Base-by-base conservation (phyloP, 169 alveolate genomes). In the Eimeria sp. region DNA sequence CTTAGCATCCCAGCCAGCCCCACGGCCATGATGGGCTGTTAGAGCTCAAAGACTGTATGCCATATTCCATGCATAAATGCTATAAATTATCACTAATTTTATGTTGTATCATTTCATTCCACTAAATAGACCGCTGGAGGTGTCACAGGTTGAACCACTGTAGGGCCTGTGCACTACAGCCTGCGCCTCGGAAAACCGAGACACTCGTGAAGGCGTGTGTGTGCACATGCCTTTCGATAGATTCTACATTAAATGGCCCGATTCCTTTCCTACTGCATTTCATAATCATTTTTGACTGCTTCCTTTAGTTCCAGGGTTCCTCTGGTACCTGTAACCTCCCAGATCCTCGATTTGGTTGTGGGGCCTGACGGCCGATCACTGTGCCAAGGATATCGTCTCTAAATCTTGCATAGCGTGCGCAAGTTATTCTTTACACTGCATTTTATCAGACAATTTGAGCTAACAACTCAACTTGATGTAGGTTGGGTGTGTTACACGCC, bases 341-440 rank as follows among this genome's bases (percentile, higher is more conserved):
- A n/a, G 54, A 18, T 73, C 83, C 57, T 73, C 54, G 30, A 20
- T 14, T 73, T 73, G 83, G 18, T 4, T 73, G 83, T 73, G 83
- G 83, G 83, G 83, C 83, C 83, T 34, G 83, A 40, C 14, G n/a
- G 83, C 83, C 83, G 54, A 73, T 54, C 57, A 16, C 83, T 18
- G 18, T 51, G 54, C 83, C 4, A 14, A 7, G 2, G 83, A 40
- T 73, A 40, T 40, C 43, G 16, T 40, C 47, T 25, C 43, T 40
- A 5, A 16, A 11, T 73, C 40, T 54, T 34, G n/a, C 40, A 34
- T 34, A 34, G 2, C 40, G 40, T 34, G 40, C 3, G 40, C 34
- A 16, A 73, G 11, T 40, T 73, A 1, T 73, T 14, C 27, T 30
- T 40, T 40, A 18, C 18, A 40, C 13, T 40, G 83, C 34, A 16